Percentiles rank a stretch among this genome's conserved stretches.
These are phyloP conservation scores for Boletus putidus DNA, from an alignment of 1,284 basidiomycete species.

Conservation along the genomic window DNA sequence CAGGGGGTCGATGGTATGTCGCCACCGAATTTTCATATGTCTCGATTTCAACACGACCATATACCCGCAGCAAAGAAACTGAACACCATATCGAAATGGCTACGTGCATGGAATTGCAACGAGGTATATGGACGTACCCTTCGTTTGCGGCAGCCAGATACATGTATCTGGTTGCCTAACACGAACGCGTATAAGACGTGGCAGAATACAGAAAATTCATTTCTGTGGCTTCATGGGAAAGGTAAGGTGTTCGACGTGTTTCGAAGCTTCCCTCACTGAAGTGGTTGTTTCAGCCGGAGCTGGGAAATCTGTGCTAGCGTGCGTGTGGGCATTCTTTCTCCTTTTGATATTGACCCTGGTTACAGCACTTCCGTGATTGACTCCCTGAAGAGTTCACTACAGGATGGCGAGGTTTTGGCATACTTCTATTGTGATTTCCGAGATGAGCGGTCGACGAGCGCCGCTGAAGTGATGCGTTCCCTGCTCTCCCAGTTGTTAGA, in stretches of 20 bases:
- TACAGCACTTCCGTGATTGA: conserved; percentile 19
- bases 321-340: not conserved
- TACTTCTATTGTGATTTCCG: conserved; percentile 22
- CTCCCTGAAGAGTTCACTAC: not conserved
- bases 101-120: conserved; percentile 7
- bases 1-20: not conserved
- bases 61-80: not conserved
- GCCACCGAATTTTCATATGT: too few relatives aligned
- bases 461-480: conserved; percentile 14
- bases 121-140: conserved; percentile 1
- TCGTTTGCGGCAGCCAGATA: conserved; percentile 12
- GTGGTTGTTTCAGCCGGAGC: not conserved
- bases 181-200: conserved; percentile 8
- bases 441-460: conserved; percentile 2
- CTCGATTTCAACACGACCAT: too few relatives aligned
- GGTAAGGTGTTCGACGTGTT: not conserved
- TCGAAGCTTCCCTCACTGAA: not conserved
- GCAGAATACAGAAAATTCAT: conserved; percentile 8
- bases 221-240: conserved; percentile 25
- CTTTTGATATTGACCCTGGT: not conserved
- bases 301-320: conserved; percentile 29
- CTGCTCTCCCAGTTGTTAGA: conserved; percentile 10
- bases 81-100: not conserved
- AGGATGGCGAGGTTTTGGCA: not conserved
- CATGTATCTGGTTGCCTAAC: conserved; percentile 17